Evolutionary conservation across 1,139 yeast species (phyloP), one percentile per base, ranked within the genome.

Genomic region (Blastobotrys proliferans): DNA sequence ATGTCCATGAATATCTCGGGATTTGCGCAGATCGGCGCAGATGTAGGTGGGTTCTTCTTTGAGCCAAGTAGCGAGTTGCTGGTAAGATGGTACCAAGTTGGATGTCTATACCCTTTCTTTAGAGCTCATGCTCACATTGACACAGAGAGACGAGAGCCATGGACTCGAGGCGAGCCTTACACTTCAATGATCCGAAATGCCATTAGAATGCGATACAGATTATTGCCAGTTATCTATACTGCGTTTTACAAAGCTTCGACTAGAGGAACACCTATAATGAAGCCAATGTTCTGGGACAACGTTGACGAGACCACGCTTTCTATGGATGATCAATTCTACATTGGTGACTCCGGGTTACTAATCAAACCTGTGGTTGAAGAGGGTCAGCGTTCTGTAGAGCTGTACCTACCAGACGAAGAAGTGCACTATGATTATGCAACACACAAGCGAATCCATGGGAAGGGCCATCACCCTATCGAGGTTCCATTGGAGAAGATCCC

Each of bases 41-140:
- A 90, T 66, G 90, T 90, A 30, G 97, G 95, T 27, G 97, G 97
- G 0, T 90, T 90, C 59, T 87, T 87, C 56, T 95, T 94, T 6
- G 74, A 90, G 59, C 97, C 97, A 1, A 68, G 79, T 2, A 71
- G 74, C 36, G 96, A 90, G 56, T 64, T 90, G 46, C 68, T 86
- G 48, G 76, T 83, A 0, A 73, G 97, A 56, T 90, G 97, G 97
- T 90, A 87, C 62, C 97, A 90, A 62, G 73, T 94, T 2, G 97
- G 95, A 46, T 77, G 84, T 20, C 90, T 94, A 81, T 87, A 88
- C 62, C 97, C 97, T 35, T 90, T 90, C 57, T 88, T 90, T 68
- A 73, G 97, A 57, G 96, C 82, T 0, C 97, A 90, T 66, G 96
- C 97, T 0, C 97, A 90, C 65, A 82, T 87, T 43, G 97, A 88